Percentiles rank a stretch among this genome's conserved stretches.
Conservation (phyloP, 1,284 basidiomycete genomes). For the Trichosporon coremiiforme region DNA sequence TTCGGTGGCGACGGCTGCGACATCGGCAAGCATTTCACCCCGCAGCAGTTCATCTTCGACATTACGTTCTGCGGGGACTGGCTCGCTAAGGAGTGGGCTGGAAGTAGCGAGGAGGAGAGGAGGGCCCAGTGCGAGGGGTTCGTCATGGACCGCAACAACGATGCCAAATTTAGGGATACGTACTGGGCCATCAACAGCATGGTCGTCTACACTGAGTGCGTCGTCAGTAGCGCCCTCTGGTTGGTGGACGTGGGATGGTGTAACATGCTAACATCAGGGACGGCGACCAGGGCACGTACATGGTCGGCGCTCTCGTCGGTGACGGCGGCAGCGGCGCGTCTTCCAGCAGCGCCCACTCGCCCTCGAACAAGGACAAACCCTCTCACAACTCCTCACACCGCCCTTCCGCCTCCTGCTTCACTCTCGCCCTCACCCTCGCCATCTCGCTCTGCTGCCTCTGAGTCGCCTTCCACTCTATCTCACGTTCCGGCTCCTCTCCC, state of each 20-base stretch:
- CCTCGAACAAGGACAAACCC: neutral
- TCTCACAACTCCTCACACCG: conserved; percentile 11
- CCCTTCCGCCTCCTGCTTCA: conserved; percentile 8
- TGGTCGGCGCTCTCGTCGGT: neutral
- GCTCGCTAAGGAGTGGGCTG: neutral
- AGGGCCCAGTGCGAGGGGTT: conserved; percentile 15
- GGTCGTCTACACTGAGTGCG: conserved; percentile 15
- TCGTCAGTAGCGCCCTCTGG: neutral
- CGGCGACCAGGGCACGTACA: neutral
- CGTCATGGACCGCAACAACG: conserved; percentile 15
- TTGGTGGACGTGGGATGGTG: too few species aligned
- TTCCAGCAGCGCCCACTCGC: neutral
- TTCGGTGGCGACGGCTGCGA: neutral
- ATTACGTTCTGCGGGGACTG: conserved; percentile 14
- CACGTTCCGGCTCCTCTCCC: neutral
- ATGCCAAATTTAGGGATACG: neutral
- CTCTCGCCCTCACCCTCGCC: conserved; percentile 4
- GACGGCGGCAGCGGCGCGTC: neutral
- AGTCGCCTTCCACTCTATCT: conserved; percentile 14
- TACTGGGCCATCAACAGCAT: conserved; percentile 13
- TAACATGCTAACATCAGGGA: conserved; percentile 14
- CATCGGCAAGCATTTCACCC: neutral
- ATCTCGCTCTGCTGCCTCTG: conserved; percentile 17
- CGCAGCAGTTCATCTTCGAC: conserved; percentile 18
- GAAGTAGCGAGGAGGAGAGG: too few species aligned